A percentile compares a stretch with the other conserved stretches of the same genome.
Conservation (phyloP, 768 basidiomycete genomes). For the Sarcomyxa edulis region DNA sequence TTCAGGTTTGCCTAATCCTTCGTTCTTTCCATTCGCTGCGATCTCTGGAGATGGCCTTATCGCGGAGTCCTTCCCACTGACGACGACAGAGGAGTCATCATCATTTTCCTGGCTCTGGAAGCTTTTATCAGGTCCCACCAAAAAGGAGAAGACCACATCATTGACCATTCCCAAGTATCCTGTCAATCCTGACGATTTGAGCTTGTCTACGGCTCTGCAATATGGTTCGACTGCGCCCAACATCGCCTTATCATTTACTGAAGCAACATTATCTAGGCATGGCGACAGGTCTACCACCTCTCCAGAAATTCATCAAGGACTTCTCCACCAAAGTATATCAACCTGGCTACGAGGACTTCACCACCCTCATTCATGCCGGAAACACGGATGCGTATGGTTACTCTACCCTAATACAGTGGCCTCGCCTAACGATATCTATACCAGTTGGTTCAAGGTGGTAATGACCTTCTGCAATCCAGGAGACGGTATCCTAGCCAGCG, state of each 20-base stretch:
- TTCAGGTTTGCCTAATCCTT: slow-evolving; percentile 59
- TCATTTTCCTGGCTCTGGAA: slow-evolving; percentile 56
- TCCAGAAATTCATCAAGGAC: slow-evolving; percentile 51
- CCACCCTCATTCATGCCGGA: slow-evolving; percentile 52
- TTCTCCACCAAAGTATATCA: slow-evolving; percentile 49
- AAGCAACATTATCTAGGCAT: slow-evolving; percentile 22
- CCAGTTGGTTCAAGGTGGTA: slow-evolving; percentile 46
- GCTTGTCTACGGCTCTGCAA: slow-evolving; percentile 64
- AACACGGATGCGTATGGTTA: slow-evolving; percentile 55
- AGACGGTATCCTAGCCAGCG: slow-evolving; percentile 51
- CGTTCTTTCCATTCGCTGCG: slow-evolving; percentile 65
- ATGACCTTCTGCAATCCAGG: slow-evolving; percentile 63
- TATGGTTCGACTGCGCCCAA: slow-evolving; percentile 45
- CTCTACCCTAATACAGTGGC: slow-evolving; percentile 11
- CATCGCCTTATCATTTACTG: background rate
- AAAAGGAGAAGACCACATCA: slow-evolving; percentile 40
- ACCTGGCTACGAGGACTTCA: slow-evolving; percentile 59
- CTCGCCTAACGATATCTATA: background rate
- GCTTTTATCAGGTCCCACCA: slow-evolving; percentile 34
- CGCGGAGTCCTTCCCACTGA: slow-evolving; percentile 43
- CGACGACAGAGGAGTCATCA: slow-evolving; percentile 16
- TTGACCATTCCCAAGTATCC: slow-evolving; percentile 63
- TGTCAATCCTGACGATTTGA: slow-evolving; percentile 36
- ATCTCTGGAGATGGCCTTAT: slow-evolving; percentile 51
- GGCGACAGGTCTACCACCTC: slow-evolving; percentile 48